Evolutionary conservation across 83 land plant genomes (phyloP), one percentile per base, ranked within the genome.

Genomic region (Picea abies): DNA sequence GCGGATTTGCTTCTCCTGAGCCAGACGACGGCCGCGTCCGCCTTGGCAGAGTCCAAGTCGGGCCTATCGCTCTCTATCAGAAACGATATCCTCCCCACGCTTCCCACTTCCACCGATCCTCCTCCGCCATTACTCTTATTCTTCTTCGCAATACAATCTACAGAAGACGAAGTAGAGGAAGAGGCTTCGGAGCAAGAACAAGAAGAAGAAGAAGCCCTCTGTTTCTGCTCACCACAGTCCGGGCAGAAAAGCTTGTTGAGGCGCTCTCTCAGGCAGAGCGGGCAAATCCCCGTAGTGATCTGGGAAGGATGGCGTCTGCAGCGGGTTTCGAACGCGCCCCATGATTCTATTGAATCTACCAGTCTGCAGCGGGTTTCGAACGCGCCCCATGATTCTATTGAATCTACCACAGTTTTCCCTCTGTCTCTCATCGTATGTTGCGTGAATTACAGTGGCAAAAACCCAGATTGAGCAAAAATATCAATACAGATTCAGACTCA

Each of bases 201-300:
- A 2, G 91, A 90, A 5, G 91, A 90, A 26, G 85, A 81, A 16
- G 41, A 35, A 69, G 32, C 37, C 20, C 19, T 69, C 5, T 39
- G 73, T 3, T 89, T 82, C 80, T 87, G 91, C 82, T 90, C 91
- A 3, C 91, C 91, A 23, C 91, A 90, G 64, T 90, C 91, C 12
- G 85, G 67, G 79, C 91, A 90, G 11, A 90, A 85, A 15, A 90
- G 83, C 52, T 85, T 84, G n/a, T 83, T 26, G 20, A 90, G 70
- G 7, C 85, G 86, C 44, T 90, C 91, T 47, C 83, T 87, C 15
- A 90, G 85, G 37, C 91, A 90, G 9, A 76, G 68, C 10, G 91
- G 84, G 63, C 91, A 90, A 37, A 90, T 83, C 35, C 91, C 91
- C n/a, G 67, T 84, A 0, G 85, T 79, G 29, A 86, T 82, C 23